phyloP scores from a whole-genome alignment of 257 asterid species.

The Plectranthus barbatus region DNA sequence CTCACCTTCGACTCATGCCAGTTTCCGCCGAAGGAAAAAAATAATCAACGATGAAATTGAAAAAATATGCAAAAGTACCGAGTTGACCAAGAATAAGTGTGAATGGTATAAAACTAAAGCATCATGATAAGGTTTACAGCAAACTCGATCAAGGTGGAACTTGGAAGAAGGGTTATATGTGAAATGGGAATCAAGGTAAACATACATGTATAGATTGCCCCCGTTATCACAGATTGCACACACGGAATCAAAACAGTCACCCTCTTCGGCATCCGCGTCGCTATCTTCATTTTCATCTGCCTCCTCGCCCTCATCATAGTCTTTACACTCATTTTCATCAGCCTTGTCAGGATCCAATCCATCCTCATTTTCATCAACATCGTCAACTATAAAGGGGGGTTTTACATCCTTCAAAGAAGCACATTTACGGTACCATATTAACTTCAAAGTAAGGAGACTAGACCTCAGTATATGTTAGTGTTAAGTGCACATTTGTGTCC shows the following conservation, averaged over 20 bases:
- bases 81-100: constrained; percentile 3
- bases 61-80: not conserved
- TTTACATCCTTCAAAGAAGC: constrained; percentile 36
- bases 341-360: constrained; percentile 22
- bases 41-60: not conserved
- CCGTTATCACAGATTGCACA: constrained; percentile 58
- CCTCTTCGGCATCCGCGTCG: constrained; percentile 22
- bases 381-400: constrained; percentile 56
- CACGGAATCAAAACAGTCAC: constrained; percentile 49
- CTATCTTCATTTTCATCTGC: constrained; percentile 7
- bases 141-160: not conserved
- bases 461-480: not conserved
- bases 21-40: not conserved
- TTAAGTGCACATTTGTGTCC: not conserved
- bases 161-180: not conserved
- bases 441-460: not conserved
- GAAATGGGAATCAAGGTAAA: not conserved
- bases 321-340: constrained; percentile 51
- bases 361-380: constrained; percentile 23
- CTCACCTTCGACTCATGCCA: not conserved
- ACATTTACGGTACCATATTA: constrained; percentile 2
- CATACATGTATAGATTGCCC: constrained; percentile 10
- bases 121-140: not conserved
- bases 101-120: not conserved
- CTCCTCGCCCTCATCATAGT: constrained; percentile 14